Conservation (phyloP, 345 rosid genomes). For the Gynandropsis gynandra region DNA sequence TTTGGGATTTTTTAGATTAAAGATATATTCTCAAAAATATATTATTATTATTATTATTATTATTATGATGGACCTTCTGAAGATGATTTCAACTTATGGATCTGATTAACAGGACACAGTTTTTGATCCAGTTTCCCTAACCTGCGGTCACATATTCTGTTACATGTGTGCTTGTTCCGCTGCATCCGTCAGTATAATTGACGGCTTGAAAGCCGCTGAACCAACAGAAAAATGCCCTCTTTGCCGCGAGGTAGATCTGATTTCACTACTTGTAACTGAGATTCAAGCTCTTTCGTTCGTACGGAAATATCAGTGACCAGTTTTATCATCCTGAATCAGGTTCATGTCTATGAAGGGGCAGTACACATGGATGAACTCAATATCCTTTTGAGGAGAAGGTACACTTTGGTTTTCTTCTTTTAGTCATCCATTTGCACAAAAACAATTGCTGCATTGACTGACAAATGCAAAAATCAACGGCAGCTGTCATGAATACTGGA, state of each 20-base stretch:
- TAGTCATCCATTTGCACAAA: background rate
- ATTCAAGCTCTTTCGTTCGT: conserved; percentile 5
- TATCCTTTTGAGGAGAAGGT: conserved; percentile 65
- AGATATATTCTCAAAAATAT: too few species aligned
- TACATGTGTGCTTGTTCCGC: conserved; percentile 92
- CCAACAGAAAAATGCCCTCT: conserved; percentile 72
- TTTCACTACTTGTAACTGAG: conserved; percentile 8
- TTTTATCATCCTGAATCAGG: conserved; percentile 30
- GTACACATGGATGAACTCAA: conserved; percentile 82
- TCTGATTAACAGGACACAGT: conserved; percentile 61
- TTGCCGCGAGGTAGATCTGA: conserved; percentile 64
- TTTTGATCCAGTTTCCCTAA: conserved; percentile 79
- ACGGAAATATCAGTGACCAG: background rate
- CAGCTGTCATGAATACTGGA: conserved; percentile 79
- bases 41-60: too few species aligned
- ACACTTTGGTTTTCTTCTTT: conserved; percentile 1
- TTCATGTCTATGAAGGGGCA: conserved; percentile 54
- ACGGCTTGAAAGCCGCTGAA: conserved; percentile 62
- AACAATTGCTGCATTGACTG: too few species aligned
- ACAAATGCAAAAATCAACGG: background rate
- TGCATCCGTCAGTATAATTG: conserved; percentile 73
- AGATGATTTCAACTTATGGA: too few species aligned
- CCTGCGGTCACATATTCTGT: conserved; percentile 94
- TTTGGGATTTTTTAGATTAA: too few species aligned
- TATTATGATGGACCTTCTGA: too few species aligned